These are phyloP conservation scores for Mycosphaerella arachidis DNA, from an alignment of 2,329 filamentous ascomycete species.

Conservation along the genomic window DNA sequence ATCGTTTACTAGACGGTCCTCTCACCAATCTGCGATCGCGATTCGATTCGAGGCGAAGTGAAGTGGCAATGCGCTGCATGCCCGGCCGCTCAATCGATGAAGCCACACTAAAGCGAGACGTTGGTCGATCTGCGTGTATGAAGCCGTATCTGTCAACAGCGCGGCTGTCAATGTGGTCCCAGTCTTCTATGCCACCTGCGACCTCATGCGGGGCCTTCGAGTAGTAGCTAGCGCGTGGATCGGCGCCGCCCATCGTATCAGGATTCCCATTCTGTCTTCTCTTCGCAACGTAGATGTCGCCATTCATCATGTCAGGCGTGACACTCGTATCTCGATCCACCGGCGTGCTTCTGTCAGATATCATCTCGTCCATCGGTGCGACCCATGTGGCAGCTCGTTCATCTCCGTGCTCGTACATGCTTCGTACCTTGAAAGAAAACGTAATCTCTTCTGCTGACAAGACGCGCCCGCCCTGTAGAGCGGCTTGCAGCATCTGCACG, in stretches of 20 bases:
- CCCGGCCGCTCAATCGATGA: conserved; percentile 16
- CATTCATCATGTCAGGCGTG: conserved; percentile 9
- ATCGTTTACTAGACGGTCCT: conserved; percentile 47
- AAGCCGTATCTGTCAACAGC: conserved; percentile 64
- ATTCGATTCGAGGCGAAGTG: conserved; percentile 53
- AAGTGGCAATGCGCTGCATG: conserved; percentile 57
- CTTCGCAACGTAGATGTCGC: conserved; percentile 1
- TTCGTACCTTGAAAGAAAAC: conserved; percentile 57
- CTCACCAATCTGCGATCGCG: conserved; percentile 50
- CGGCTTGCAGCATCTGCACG: conserved; percentile 35
- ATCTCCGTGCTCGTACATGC: conserved; percentile 61
- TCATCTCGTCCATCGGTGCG: conserved; percentile 3
- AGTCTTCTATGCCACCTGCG: conserved; percentile 62
- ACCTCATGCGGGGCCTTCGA: conserved; percentile 50
- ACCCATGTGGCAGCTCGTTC: conserved; percentile 49
- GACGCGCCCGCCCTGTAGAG: conserved; percentile 39
- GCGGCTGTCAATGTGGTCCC: conserved; percentile 55
- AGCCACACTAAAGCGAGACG: conserved; percentile 29
- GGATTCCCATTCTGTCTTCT: neutral
- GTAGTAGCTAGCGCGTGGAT: conserved; percentile 21
- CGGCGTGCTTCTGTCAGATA: conserved; percentile 10
- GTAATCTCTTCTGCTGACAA: conserved; percentile 62
- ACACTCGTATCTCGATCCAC: conserved; percentile 4
- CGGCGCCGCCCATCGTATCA: neutral
- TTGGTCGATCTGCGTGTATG: conserved; percentile 46